These are phyloP conservation scores for Amanita subjunquillea DNA, from an alignment of 768 basidiomycete genomes.

Conservation along the genomic window DNA sequence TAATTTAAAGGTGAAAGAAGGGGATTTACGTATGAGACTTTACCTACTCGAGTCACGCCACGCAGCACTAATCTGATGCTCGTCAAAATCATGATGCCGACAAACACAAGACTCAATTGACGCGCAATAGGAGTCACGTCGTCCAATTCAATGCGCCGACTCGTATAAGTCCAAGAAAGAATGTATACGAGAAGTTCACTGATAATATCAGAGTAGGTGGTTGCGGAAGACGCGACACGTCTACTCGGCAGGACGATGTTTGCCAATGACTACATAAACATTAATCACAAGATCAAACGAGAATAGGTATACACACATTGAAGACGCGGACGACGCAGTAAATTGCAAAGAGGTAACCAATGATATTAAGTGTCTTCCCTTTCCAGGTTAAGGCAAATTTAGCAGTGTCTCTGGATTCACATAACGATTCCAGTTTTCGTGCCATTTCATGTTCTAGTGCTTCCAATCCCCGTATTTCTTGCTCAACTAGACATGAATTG, in stretches of 20 bases:
- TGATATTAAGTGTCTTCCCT: conserved; percentile 37
- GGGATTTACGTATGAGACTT: background rate
- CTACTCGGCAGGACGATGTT: conserved; percentile 35
- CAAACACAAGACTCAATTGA: conserved; percentile 53
- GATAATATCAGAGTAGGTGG: conserved; percentile 32
- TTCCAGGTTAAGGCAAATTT: conserved; percentile 42
- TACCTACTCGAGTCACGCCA: conserved; percentile 49
- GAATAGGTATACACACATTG: conserved; percentile 33
- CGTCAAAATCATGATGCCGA: conserved; percentile 67
- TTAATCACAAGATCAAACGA: background rate
- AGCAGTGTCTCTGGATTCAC: conserved; percentile 35
- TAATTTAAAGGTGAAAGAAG: conserved; percentile 12
- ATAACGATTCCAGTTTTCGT: conserved; percentile 41
- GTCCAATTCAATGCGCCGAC: conserved; percentile 16
- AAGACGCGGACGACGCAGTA: conserved; percentile 59
- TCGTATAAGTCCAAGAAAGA: conserved; percentile 16
- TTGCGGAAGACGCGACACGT: conserved; percentile 17
- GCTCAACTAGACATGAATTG: conserved; percentile 24
- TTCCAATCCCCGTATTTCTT: conserved; percentile 56
- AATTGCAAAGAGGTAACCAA: conserved; percentile 46
- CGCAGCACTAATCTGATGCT: conserved; percentile 62
- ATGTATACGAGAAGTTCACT: conserved; percentile 24
- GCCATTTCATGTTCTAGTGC: conserved; percentile 62
- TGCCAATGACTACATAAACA: conserved; percentile 30
- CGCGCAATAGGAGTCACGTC: conserved; percentile 31